Conservation (phyloP, 2,329 filamentous ascomycete species). For the Hypoxylon rubiginosum region DNA sequence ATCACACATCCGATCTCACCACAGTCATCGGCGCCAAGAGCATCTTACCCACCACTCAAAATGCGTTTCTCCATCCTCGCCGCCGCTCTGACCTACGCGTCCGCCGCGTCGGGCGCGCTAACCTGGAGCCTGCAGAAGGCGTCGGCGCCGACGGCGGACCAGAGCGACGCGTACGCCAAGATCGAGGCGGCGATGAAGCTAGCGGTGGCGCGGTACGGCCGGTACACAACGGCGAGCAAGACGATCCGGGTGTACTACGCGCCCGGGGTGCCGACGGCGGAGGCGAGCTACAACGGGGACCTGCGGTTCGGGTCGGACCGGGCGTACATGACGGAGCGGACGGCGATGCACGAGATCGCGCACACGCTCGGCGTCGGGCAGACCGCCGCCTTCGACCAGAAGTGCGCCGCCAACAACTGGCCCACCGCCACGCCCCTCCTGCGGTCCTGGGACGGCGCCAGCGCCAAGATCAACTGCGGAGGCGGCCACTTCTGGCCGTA, state of each 20-base stretch:
- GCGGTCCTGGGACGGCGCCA: conserved; percentile 56
- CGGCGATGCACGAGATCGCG: conserved; percentile 62
- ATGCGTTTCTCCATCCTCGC: conserved; percentile 55
- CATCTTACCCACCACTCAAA: conserved; percentile 20
- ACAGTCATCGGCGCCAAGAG: background rate
- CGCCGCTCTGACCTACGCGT: conserved; percentile 49
- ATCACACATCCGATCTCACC: background rate
- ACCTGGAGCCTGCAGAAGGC: conserved; percentile 56
- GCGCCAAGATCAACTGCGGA: conserved; percentile 52
- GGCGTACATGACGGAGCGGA: conserved; percentile 63
- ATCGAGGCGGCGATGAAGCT: conserved; percentile 59
- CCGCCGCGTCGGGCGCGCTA: conserved; percentile 54
- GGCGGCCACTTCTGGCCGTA: conserved; percentile 58
- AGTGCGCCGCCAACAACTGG: conserved; percentile 59
- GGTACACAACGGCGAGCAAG: conserved; percentile 55
- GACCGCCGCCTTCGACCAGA: conserved; percentile 56
- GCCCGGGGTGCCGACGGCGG: conserved; percentile 61
- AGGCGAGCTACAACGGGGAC: conserved; percentile 61
- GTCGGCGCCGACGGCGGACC: conserved; percentile 58
- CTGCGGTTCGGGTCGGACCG: conserved; percentile 62
- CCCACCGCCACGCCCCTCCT: conserved; percentile 57
- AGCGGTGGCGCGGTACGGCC: conserved; percentile 58
- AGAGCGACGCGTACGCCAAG: conserved; percentile 59
- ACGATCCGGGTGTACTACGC: conserved; percentile 57
- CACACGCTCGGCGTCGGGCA: conserved; percentile 64